Conservation (phyloP, 768 basidiomycete species). For the Boletus sp. region DNA sequence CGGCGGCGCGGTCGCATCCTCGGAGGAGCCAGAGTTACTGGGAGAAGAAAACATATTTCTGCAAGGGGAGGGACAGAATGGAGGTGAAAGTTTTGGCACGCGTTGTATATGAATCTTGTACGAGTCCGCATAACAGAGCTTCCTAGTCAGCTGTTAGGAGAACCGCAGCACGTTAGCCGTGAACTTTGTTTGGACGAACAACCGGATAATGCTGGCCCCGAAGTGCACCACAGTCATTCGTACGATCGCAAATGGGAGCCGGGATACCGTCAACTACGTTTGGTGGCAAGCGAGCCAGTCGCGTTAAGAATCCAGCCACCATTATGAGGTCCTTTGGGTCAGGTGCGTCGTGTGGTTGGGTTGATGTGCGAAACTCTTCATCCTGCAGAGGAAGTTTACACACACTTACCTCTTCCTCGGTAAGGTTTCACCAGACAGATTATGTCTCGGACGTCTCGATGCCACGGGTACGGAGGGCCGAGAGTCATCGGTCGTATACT, state of each 20-base stretch:
- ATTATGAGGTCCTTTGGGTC: background rate
- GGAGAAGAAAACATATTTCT: conserved; percentile 1
- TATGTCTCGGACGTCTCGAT: background rate
- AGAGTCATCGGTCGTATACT: background rate
- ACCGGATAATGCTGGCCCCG: background rate
- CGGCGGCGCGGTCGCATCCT: background rate
- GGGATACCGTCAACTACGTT: background rate
- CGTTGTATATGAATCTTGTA: background rate
- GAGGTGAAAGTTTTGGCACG: background rate
- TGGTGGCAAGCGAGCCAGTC: background rate
- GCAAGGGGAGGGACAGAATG: background rate
- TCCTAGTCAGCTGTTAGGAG: too few relatives aligned
- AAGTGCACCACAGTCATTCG: background rate
- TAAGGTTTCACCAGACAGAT: background rate
- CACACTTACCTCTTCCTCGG: background rate
- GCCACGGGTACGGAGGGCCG: too few relatives aligned
- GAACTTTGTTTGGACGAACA: background rate
- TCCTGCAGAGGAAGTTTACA: conserved; percentile 1
- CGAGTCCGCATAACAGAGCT: background rate
- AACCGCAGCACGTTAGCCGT: background rate
- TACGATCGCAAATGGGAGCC: background rate
- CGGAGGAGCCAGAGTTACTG: background rate
- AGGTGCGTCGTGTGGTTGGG: background rate
- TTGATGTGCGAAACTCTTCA: background rate
- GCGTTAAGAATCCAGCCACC: background rate